Evolutionary conservation across 306 rosid genomes (phyloP).

Genomic region (Adenanthera pavonina): DNA sequence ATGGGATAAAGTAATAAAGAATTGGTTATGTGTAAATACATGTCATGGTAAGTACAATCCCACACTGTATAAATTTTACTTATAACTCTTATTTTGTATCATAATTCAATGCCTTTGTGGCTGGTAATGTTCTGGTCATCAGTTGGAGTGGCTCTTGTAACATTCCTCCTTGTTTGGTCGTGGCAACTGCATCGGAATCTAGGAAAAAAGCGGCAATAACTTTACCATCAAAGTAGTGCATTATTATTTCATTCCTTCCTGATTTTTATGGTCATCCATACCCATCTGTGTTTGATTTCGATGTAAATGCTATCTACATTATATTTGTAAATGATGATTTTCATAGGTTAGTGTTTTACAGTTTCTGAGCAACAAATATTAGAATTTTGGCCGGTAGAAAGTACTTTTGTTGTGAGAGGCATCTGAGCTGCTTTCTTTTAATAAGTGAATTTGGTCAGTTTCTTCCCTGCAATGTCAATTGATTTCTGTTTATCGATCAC

Average conservation of each 20-base stretch:
- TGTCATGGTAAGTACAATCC: too few relatives aligned
- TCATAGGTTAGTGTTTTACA: slow-evolving; percentile 64
- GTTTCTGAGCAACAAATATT: slow-evolving; percentile 51
- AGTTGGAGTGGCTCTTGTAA: slow-evolving; percentile 56
- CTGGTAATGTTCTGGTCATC: slow-evolving; percentile 71
- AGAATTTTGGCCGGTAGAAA: slow-evolving; percentile 47
- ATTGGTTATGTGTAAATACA: too few relatives aligned
- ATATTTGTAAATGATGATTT: slow-evolving; percentile 71
- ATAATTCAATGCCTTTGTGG: slow-evolving; percentile 93
- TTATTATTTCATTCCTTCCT: slow-evolving; percentile 74
- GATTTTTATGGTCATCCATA: slow-evolving; percentile 49
- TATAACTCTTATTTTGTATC: slow-evolving; percentile 56
- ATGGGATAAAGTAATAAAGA: too few relatives aligned
- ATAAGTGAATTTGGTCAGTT: slow-evolving; percentile 31
- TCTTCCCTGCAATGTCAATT: not conserved
- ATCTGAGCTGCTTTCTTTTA: slow-evolving; percentile 47
- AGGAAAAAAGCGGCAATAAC: slow-evolving; percentile 73
- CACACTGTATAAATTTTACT: too few relatives aligned
- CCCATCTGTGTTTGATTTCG: slow-evolving; percentile 37
- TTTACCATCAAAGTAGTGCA: slow-evolving; percentile 36
- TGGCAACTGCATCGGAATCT: slow-evolving; percentile 77
- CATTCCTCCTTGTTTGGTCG: slow-evolving; percentile 73
- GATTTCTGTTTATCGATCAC: not conserved
- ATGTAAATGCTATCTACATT: slow-evolving; percentile 70
- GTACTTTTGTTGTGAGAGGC: slow-evolving; percentile 45